phyloP scores from a whole-genome alignment of 768 basidiomycete species.

The Austroboletus festivus region DNA sequence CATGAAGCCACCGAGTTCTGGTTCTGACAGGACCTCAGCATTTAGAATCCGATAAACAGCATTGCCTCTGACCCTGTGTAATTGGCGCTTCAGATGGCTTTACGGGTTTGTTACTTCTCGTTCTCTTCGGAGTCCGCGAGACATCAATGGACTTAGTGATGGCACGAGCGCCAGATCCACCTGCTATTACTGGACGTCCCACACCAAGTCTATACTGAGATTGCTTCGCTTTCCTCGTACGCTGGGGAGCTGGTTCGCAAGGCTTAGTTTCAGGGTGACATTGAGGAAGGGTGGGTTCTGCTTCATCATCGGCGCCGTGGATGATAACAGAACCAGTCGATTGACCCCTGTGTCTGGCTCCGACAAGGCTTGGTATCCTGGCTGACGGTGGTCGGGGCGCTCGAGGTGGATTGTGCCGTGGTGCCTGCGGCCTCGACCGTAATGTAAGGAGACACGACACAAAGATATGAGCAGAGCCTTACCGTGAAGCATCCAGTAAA shows the following conservation, averaged over 20 bases:
- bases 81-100: slow-evolving; percentile 58
- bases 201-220: slow-evolving; percentile 68
- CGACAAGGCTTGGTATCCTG: slow-evolving; percentile 30
- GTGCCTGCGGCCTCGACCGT: slow-evolving; percentile 24
- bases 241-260: slow-evolving; percentile 23
- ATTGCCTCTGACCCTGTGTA: slow-evolving; percentile 40
- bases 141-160: slow-evolving; percentile 57
- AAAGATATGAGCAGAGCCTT: slow-evolving; percentile 34
- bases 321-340: slow-evolving; percentile 37
- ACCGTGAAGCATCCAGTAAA: slow-evolving; percentile 51
- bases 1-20: slow-evolving; percentile 17
- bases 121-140: slow-evolving; percentile 44
- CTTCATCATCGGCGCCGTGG: slow-evolving; percentile 45
- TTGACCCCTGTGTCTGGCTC: slow-evolving; percentile 26
- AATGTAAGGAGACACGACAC: slow-evolving; percentile 36
- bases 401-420: slow-evolving; percentile 19
- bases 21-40: slow-evolving; percentile 23
- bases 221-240: slow-evolving; percentile 70
- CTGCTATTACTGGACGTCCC: slow-evolving; percentile 63
- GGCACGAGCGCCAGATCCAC: slow-evolving; percentile 63
- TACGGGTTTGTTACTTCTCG: slow-evolving; percentile 47
- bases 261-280: slow-evolving; percentile 13
- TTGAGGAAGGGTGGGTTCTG: slow-evolving; percentile 24
- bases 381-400: slow-evolving; percentile 31
- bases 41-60: neutral